These are phyloP conservation scores for Fusarium praegraminearum DNA, from an alignment of 2,329 filamentous ascomycete species.

Conservation along the genomic window DNA sequence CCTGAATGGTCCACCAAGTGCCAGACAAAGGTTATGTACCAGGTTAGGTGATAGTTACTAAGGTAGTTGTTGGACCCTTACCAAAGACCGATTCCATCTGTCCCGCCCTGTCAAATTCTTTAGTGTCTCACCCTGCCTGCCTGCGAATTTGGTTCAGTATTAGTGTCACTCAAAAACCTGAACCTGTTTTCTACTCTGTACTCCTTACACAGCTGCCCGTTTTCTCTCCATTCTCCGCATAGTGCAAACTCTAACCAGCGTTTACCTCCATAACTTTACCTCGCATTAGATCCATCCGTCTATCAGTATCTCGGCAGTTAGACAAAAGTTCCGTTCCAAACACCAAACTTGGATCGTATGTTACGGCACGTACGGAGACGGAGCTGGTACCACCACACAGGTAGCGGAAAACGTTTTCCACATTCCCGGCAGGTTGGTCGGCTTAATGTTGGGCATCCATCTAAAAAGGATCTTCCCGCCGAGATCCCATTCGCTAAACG, in stretches of 20 bases:
- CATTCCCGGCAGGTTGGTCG: conserved; percentile 33
- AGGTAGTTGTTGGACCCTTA: background rate
- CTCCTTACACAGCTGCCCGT: too few relatives aligned
- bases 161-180: background rate
- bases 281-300: background rate
- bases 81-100: background rate
- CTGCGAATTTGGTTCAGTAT: background rate
- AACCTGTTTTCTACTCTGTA: background rate
- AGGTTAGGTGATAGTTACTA: background rate
- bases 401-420: conserved; percentile 24
- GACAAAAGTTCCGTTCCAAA: conserved; percentile 4
- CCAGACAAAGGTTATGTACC: background rate
- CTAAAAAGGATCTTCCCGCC: conserved; percentile 21
- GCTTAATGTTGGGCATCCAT: conserved; percentile 38
- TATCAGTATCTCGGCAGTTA: conserved; percentile 35
- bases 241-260: conserved; percentile 14
- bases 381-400: background rate
- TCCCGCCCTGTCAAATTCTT: conserved; percentile 2
- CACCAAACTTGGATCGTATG: conserved; percentile 2
- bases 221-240: conserved; percentile 2
- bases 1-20: conserved; percentile 4
- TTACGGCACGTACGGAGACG: background rate
- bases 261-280: background rate
- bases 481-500: conserved; percentile 28
- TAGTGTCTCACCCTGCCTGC: background rate